Base-by-base conservation (phyloP, 805 yeast species). In the Cyberlindnera maclurae region DNA sequence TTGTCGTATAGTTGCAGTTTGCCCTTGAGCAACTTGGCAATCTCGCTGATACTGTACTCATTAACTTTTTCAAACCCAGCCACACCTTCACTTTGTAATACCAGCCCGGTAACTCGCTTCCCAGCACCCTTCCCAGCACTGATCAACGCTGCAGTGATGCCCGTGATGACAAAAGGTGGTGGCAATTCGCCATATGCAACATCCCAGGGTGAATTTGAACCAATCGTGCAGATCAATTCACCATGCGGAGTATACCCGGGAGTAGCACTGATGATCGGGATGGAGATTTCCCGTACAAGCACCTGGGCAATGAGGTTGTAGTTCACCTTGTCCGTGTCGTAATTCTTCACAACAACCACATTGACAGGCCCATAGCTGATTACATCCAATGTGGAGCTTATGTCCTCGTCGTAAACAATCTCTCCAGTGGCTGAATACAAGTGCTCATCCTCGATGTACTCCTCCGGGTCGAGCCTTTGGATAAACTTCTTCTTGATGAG, bases 161-260 rank as follows among this genome's bases (percentile, higher is more conserved):
- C 84, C 1, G 82, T 73, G 20, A 79, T 58, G 38, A 72, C 71
- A 54, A 75, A 81, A 0, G 86, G 87, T 2, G 86, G 84, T 15
- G 54, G 59, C 38, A 80, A 57, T 45, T 17, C 57, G 29, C 22
- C 1, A 16, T 26, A 36, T 29, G 20, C 12, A 13, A 12, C 9
- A 6, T 16, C 20, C 26, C 29, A 24, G 9, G 20, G 2, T 26
- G 13, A n/a, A 4, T 33, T 8, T 9, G 35, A 27, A 5, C 45
- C 38, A 3, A 50, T 22, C 12, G 45, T 35, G 7, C 37, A 41
- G 26, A 67, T 38, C 45, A 50, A 6, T 15, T 50, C 39, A n/a
- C 55, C 44, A 35, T 39, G 43, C 16, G 62, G 57, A 41, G 64
- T 48, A 22, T 49, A 44, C 29, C 71, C 63, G 2, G 73, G 73